These are phyloP conservation scores for Trichoderma parareesei DNA, from an alignment of 495 filamentous ascomycete species.

Conservation along the genomic window DNA sequence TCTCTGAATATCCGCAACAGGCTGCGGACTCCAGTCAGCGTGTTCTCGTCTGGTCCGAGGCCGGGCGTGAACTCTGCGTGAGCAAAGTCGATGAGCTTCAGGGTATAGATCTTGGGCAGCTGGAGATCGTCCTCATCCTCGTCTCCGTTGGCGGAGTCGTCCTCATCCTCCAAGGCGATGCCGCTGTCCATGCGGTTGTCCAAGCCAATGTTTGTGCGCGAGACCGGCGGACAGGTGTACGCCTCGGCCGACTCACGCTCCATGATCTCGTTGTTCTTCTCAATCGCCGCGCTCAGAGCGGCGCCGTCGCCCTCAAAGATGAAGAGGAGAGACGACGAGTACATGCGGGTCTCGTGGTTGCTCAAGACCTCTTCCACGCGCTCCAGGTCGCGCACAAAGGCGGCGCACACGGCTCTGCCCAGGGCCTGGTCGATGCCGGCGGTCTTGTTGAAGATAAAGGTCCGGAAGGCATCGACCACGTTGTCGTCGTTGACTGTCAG, in stretches of 20 bases:
- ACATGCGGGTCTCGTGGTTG: slow-evolving; percentile 83
- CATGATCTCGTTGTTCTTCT: slow-evolving; percentile 44
- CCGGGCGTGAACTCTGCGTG: slow-evolving; percentile 85
- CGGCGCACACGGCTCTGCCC: slow-evolving; percentile 47
- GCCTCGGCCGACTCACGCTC: slow-evolving; percentile 20
- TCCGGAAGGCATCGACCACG: slow-evolving; percentile 63
- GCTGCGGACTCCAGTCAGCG: slow-evolving; percentile 66
- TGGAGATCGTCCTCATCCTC: slow-evolving; percentile 59
- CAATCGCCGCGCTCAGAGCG: slow-evolving; percentile 57
- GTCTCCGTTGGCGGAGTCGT: slow-evolving; percentile 44
- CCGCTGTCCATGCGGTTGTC: slow-evolving; percentile 35
- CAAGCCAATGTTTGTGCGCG: slow-evolving; percentile 17
- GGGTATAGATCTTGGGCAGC: slow-evolving; percentile 64
- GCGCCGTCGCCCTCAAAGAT: slow-evolving; percentile 84
- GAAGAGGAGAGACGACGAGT: slow-evolving; percentile 79
- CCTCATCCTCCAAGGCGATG: slow-evolving; percentile 34
- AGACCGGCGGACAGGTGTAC: slow-evolving; percentile 7
- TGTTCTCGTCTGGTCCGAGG: slow-evolving; percentile 80
- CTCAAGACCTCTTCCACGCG: slow-evolving; percentile 58
- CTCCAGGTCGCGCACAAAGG: slow-evolving; percentile 59
- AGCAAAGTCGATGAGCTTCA: slow-evolving; percentile 95
- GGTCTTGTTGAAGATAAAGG: slow-evolving; percentile 61
- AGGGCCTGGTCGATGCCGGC: slow-evolving; percentile 48
- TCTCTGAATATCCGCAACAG: slow-evolving; percentile 62
- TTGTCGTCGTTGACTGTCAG: slow-evolving; percentile 57